Conservation (phyloP, 306 rosid species). For the peach (Prunus persica) region Prunus_persica_NCBIv2 NC_034012.1:3677501-3678000, state of each 20-base stretch:
- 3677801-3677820: slow-evolving; percentile 52
- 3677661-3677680: slow-evolving; percentile 45
- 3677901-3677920: slow-evolving; percentile 71
- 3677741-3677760: slow-evolving; percentile 70
- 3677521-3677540: slow-evolving; percentile 74
- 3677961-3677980: slow-evolving; percentile 75
- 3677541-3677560: slow-evolving; percentile 70
- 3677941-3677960: slow-evolving; percentile 80
- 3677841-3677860: slow-evolving; percentile 86
- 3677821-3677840: slow-evolving; percentile 59
- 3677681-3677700: slow-evolving; percentile 34
- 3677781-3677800: slow-evolving; percentile 57
- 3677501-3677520: slow-evolving; percentile 85
- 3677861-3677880: slow-evolving; percentile 99
- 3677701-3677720: slow-evolving; percentile 68
- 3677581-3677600: slow-evolving; percentile 80
- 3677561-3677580: slow-evolving; percentile 91
- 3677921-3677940: slow-evolving; percentile 63
- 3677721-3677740: slow-evolving; percentile 52
- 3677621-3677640: slow-evolving; percentile 72
- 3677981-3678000: slow-evolving; percentile 78
- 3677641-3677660: slow-evolving; percentile 79
- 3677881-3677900: slow-evolving; percentile 64
- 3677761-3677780: slow-evolving; percentile 57
- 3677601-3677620: slow-evolving; percentile 54